Conservation (phyloP, 805 yeast genomes). For the Wickerhamiella shivajii region DNA sequence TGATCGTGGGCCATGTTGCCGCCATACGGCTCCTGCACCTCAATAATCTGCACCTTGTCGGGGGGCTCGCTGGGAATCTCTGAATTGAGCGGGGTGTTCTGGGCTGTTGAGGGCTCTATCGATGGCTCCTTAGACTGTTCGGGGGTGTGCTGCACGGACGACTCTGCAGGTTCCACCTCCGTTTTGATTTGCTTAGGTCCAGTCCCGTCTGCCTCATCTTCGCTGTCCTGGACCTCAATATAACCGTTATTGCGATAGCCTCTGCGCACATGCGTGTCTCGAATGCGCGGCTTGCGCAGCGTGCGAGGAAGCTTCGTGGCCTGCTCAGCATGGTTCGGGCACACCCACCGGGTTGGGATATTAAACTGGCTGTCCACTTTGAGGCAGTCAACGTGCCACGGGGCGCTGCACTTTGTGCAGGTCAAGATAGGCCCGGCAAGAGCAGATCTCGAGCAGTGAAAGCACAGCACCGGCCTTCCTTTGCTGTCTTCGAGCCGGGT, state of each 20-base stretch:
- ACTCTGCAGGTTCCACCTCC: too few species aligned
- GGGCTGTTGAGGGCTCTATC: neutral
- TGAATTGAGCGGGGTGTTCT: too few species aligned
- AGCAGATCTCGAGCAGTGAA: constrained; percentile 61
- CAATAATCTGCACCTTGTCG: too few species aligned
- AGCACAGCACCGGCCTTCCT: constrained; percentile 60
- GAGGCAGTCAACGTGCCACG: constrained; percentile 85
- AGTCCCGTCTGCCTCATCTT: constrained; percentile 27
- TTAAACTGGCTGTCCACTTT: constrained; percentile 60
- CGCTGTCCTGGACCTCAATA: constrained; percentile 36
- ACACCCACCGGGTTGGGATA: constrained; percentile 72
- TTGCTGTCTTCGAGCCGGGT: constrained; percentile 41
- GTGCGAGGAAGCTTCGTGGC: constrained; percentile 16
- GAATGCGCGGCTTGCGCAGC: constrained; percentile 30
- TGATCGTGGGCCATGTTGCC: too few species aligned
- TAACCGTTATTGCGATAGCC: constrained; percentile 43
- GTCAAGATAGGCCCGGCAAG: constrained; percentile 42
- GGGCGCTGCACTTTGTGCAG: constrained; percentile 71
- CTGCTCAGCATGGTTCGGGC: constrained; percentile 66
- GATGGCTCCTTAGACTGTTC: too few species aligned
- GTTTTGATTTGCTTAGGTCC: too few species aligned
- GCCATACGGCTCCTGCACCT: too few species aligned
- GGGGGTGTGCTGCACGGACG: constrained; percentile 9
- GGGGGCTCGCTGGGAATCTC: too few species aligned
- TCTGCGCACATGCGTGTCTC: constrained; percentile 41